Evolutionary conservation across 768 basidiomycete species (phyloP).

Genomic region (Podaxis sp.): DNA sequence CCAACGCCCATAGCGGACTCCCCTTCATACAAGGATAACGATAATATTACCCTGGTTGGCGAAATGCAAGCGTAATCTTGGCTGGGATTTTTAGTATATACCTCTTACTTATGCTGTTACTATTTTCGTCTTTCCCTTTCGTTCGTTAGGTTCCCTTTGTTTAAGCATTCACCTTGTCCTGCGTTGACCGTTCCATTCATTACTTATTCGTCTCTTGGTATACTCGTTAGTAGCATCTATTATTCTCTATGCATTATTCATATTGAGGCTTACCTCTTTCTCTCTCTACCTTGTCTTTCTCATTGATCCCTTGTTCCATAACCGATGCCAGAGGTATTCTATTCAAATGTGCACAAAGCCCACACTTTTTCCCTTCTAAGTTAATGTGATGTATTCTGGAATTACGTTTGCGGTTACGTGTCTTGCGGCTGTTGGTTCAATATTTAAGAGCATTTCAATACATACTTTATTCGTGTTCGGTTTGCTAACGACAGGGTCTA

Average conservation of each 20-base stretch:
- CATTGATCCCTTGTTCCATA: conserved; percentile 19
- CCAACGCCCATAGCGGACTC: background rate
- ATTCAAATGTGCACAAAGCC: background rate
- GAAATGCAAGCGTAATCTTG: conserved; percentile 9
- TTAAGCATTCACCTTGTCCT: conserved; percentile 2
- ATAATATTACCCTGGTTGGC: conserved; percentile 9
- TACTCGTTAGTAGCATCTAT: conserved; percentile 6
- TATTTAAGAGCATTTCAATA: no score
- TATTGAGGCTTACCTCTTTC: background rate
- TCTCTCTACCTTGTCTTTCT: background rate
- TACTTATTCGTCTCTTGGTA: background rate
- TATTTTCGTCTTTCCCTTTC: background rate
- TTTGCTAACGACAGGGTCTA: background rate
- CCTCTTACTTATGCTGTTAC: conserved; percentile 2
- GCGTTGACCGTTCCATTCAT: background rate
- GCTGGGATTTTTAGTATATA: conserved; percentile 5
- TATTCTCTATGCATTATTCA: conserved; percentile 10
- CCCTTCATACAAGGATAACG: conserved; percentile 2
- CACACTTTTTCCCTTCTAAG: background rate
- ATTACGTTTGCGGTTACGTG: background rate
- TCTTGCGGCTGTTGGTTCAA: no score
- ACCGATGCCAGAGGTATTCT: conserved; percentile 13
- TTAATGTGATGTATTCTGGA: background rate
- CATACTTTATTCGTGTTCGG: background rate
- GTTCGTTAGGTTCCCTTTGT: background rate